A percentile compares a stretch with the other conserved stretches of the same genome.
These are phyloP conservation scores for Fusarium sp. DNA, from an alignment of 2,329 filamentous ascomycete genomes.

Conservation along the genomic window DNA sequence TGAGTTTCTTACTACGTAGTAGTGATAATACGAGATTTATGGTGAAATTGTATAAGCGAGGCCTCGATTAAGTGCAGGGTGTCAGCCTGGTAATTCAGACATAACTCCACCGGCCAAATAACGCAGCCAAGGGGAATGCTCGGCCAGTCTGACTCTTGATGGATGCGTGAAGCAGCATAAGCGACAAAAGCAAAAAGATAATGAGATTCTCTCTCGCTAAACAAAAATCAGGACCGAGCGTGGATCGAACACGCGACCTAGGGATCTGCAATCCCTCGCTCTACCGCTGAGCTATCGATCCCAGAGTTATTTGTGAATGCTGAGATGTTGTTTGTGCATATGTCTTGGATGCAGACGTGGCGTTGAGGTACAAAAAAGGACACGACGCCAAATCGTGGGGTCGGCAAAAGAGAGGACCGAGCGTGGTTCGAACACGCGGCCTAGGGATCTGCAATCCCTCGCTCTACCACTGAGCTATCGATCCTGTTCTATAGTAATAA, in stretches of 20 bases:
- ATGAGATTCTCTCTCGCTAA: background rate
- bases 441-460: conserved; percentile 45
- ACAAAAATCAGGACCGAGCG: conserved; percentile 40
- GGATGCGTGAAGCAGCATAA: background rate
- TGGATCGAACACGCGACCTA: conserved; percentile 44
- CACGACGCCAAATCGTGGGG: background rate
- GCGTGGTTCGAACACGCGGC: conserved; percentile 43
- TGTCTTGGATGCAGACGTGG: conserved; percentile 2
- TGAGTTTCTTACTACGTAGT: background rate
- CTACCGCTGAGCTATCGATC: conserved; percentile 45
- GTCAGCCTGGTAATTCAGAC: no score
- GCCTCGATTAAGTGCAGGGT: background rate
- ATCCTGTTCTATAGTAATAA: conserved; percentile 6
- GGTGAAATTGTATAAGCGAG: no score
- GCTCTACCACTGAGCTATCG: conserved; percentile 45
- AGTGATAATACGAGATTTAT: no score
- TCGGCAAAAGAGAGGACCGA: conserved; percentile 37
- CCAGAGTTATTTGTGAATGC: background rate
- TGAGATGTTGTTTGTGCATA: background rate
- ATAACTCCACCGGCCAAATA: background rate
- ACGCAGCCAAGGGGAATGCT: background rate
- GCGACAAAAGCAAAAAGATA: background rate
- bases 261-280: conserved; percentile 44
- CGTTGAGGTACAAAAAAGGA: conserved; percentile 29
- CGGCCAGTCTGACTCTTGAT: no score